Evolutionary conservation across 208 protist species (phyloP), one percentile per base, ranked within the genome.

Genomic region (Tritrichomonas musculus): DNA sequence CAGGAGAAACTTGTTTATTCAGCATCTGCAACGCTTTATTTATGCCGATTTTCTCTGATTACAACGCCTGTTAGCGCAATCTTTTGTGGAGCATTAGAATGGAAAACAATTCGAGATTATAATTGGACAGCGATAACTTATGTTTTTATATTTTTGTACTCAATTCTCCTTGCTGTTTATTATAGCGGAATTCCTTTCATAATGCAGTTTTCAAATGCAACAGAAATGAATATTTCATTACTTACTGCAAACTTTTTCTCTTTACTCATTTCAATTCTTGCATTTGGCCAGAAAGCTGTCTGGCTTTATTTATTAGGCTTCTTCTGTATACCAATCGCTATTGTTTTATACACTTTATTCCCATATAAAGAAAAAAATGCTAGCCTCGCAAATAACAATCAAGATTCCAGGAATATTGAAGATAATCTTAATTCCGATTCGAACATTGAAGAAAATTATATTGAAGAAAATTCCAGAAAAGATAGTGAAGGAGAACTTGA

Each of bases 281-380:
- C 25, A 1, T 82, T 82, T 30, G 73, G 73, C 47, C n/a, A 14
- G n/a, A 25, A 36, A n/a, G 73, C 73, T 47, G 25, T n/a, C 14
- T 82, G 73, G 73, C 73, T 82, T 82, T 82, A 82, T 50, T 50
- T 82, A 17, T 33, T 82, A 11, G 73, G 73, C 5, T 82, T 82
- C 25, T 53, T 82, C 20, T 82, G 33, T 30, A 82, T 82, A 53
- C 73, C 73, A n/a, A 30, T 53, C 30, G 33, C 73, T n/a, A 36
- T 82, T 36, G 8, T 36, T 50, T 11, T 82, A 5, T 82, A 25
- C 55, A 8, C 20, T 64, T 20, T 64, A 25, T 64, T 8, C 20
- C 13, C 8, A 64, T 64, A 8, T 25, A 64, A 64, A 64, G 13
- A 8, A 25, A 64, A 64, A 64, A 64, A 64, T 25, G 55, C 8